Base-by-base conservation (phyloP, 805 yeast genomes). In the Tetrapisispora namnaoensis region DNA sequence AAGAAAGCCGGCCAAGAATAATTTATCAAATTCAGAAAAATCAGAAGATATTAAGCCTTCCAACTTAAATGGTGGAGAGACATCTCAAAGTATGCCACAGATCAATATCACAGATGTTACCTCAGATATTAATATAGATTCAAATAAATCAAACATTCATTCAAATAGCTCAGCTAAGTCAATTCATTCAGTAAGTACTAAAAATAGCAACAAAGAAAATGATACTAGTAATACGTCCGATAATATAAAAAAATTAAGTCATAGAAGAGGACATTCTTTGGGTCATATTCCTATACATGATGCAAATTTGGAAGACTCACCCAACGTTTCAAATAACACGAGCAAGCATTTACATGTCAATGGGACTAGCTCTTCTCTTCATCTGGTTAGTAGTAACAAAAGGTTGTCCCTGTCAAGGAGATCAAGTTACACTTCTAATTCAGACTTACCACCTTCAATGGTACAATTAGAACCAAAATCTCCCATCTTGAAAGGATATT, bases 401-500 rank as follows among this genome's bases (percentile, higher is more conserved):
- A 41, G 28, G 27, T 24, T 10, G 4, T 20, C 49, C 8, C n/a
- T 41, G 11, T 53, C 55, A 3, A 59, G 62, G 48, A 56, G 66
- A 39, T 57, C 71, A 1, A 70, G 70, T 45, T 59, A 63, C 30
- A 52, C 58, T 27, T 53, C 61, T 5, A 62, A 62, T 28, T 53
- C 63, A 1, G 70, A 68, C 48, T 66, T 81, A 50, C 87, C 88
- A 16, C 80, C 84, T 18, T 79, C 86, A 37, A 81, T 84, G 89
- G 70, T 76, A 36, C 81, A 78, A 53, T 69, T 80, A 51, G 83
- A 77, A 56, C 91, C 93, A 17, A 83, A 79, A 58, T 80, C 80
- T 49, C 90, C 93, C 1, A 85, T 85, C 50, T 71, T 85, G 55
- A 72, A 81, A 53, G 71, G 74, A 46, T 59, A 59, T 49, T 49